Conservation (phyloP, 2,329 filamentous ascomycete genomes). For the Cadophora sp. region DNA sequence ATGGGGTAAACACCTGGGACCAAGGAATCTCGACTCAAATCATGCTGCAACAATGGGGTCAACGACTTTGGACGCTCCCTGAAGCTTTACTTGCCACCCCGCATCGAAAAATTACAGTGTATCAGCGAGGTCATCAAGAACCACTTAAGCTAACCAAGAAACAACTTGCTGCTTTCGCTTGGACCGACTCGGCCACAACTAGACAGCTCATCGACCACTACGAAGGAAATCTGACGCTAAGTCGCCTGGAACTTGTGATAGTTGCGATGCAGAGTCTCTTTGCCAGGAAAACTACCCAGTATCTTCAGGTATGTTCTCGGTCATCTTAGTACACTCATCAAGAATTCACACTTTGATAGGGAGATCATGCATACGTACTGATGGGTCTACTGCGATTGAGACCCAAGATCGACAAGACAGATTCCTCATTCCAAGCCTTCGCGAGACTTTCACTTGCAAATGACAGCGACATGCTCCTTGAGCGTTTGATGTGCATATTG, state of each 20-base stretch:
- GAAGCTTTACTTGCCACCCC: conserved; percentile 17
- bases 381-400: conserved; percentile 15
- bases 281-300: not conserved
- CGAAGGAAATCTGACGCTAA: not conserved
- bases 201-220: conserved; percentile 18
- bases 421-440: conserved; percentile 43
- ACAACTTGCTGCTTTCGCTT: conserved; percentile 13
- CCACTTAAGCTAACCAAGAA: conserved; percentile 10
- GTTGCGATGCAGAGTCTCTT: not conserved
- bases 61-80: conserved; percentile 24
- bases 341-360: not conserved
- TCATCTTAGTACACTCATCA: not conserved
- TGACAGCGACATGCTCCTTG: conserved; percentile 43
- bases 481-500: conserved; percentile 40
- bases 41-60: conserved; percentile 16
- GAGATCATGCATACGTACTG: not conserved
- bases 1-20: not conserved
- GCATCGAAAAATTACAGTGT: not conserved
- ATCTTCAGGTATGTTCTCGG: not conserved
- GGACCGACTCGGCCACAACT: conserved; percentile 10
- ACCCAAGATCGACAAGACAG: conserved; percentile 35
- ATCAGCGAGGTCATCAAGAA: conserved; percentile 5
- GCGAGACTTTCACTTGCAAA: conserved; percentile 43
- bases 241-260: not conserved
- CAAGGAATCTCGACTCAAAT: not conserved